Percentiles rank a stretch among this genome's conserved stretches.
Conservation (phyloP, 257 asterid genomes). For the Primulina eburnea region DNA sequence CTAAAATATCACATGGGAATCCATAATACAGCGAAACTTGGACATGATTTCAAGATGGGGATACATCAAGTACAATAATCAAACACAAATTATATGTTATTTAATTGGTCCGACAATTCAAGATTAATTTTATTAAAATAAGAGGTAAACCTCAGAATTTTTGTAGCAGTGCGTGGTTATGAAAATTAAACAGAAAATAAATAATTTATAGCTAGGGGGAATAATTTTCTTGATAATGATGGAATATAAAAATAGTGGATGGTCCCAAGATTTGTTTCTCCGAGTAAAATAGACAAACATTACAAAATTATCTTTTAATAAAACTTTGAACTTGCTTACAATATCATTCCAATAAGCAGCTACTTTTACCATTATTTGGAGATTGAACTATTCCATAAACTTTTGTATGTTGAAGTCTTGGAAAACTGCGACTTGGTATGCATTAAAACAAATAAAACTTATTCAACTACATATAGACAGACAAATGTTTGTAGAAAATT, state of each 20-base stretch:
- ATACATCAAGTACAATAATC: no score
- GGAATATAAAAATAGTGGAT: constrained; percentile 26
- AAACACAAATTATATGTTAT: not conserved
- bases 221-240: constrained; percentile 39
- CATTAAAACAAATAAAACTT: constrained; percentile 1
- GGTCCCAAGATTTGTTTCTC: constrained; percentile 52
- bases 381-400: constrained; percentile 37
- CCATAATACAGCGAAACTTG: not conserved
- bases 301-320: constrained; percentile 33
- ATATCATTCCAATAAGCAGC: constrained; percentile 17
- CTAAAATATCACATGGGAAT: not conserved
- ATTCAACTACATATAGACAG: not conserved
- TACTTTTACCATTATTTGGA: constrained; percentile 26
- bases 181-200: constrained; percentile 37
- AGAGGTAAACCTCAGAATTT: not conserved
- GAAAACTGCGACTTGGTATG: constrained; percentile 23
- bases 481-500: constrained; percentile 37
- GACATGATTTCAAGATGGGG: not conserved
- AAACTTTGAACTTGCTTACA: constrained; percentile 53
- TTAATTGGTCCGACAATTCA: not conserved
- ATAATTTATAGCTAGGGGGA: not conserved
- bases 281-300: constrained; percentile 49
- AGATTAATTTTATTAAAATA: no score
- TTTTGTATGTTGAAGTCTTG: constrained; percentile 32
- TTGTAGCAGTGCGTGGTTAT: constrained; percentile 32